phyloP scores from a whole-genome alignment of 163 green algal species.

The Chlorella variabilis region DNA sequence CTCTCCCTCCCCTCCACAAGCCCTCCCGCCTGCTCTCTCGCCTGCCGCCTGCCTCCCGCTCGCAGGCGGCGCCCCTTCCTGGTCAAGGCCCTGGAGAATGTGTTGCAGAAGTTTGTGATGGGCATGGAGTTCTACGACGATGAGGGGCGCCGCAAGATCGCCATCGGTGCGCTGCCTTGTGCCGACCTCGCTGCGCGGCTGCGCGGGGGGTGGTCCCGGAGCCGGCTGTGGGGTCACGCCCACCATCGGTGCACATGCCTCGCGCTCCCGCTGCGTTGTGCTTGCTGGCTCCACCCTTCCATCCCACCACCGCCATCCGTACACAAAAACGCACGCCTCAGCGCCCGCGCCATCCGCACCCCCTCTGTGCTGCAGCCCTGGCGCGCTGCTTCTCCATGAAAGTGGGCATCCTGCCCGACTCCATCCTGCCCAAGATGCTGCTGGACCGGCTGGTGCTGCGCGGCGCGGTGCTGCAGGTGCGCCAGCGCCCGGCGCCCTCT shows the following conservation, averaged over 20 bases:
- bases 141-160: conserved; percentile 78
- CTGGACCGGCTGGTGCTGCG: conserved; percentile 94
- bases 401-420: conserved; percentile 89
- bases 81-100: conserved; percentile 94
- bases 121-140: conserved; percentile 94
- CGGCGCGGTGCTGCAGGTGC: conserved; percentile 76
- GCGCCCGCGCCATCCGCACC: neutral
- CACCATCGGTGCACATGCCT: neutral
- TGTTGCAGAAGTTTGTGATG: conserved; percentile 92
- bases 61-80: conserved; percentile 93
- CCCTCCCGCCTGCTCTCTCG: too few species aligned
- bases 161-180: conserved; percentile 79
- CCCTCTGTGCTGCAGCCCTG: conserved; percentile 64
- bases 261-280: too few species aligned
- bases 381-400: conserved; percentile 90
- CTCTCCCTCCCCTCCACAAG: too few species aligned
- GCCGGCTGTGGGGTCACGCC: too few species aligned
- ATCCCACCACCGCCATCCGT: neutral
- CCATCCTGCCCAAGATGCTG: conserved; percentile 85
- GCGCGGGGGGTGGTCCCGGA: too few species aligned
- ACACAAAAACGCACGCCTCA: too few species aligned
- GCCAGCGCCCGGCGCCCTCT: too few species aligned
- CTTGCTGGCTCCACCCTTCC: too few species aligned
- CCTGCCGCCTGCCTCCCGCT: neutral
- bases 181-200: too few species aligned